Evolutionary conservation across 139 green algal genomes (phyloP).

Genomic region (Pleodorina starrii): DNA sequence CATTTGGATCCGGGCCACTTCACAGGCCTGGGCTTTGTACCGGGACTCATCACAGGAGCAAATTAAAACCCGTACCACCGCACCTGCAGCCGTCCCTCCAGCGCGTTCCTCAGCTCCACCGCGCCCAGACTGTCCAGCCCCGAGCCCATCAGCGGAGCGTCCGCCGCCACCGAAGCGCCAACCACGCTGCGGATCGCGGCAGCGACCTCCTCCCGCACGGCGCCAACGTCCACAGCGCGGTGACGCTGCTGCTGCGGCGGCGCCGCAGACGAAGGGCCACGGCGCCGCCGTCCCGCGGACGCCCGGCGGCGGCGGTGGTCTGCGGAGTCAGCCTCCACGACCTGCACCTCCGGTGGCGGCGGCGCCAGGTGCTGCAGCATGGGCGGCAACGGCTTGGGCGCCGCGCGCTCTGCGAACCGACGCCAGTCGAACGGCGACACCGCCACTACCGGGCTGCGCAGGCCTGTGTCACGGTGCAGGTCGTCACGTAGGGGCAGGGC

Average conservation of each 20-base stretch:
- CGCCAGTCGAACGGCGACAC: constrained; percentile 68
- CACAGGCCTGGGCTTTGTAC: too few relatives aligned
- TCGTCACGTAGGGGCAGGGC: too few relatives aligned
- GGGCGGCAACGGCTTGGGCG: neutral
- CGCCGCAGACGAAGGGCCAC: too few relatives aligned
- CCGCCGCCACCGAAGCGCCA: constrained; percentile 57
- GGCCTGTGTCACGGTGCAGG: too few relatives aligned
- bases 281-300: too few relatives aligned
- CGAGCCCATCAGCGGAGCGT: constrained; percentile 79
- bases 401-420: constrained; percentile 28
- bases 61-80: too few relatives aligned
- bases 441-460: constrained; percentile 41
- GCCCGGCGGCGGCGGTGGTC: too few relatives aligned
- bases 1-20: too few relatives aligned
- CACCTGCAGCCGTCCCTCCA: constrained; percentile 71
- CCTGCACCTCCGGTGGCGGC: neutral
- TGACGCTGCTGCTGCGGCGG: neutral
- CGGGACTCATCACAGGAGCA: too few relatives aligned
- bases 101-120: constrained; percentile 79
- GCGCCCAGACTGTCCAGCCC: constrained; percentile 86
- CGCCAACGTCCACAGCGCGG: neutral
- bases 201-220: constrained; percentile 10
- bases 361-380: constrained; percentile 25
- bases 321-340: too few relatives aligned
- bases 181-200: constrained; percentile 64